Percentiles rank a stretch among this genome's conserved stretches.
Evolutionary conservation across 2,329 filamentous ascomycete genomes (phyloP).

Genomic region (Fusarium verrucosum): DNA sequence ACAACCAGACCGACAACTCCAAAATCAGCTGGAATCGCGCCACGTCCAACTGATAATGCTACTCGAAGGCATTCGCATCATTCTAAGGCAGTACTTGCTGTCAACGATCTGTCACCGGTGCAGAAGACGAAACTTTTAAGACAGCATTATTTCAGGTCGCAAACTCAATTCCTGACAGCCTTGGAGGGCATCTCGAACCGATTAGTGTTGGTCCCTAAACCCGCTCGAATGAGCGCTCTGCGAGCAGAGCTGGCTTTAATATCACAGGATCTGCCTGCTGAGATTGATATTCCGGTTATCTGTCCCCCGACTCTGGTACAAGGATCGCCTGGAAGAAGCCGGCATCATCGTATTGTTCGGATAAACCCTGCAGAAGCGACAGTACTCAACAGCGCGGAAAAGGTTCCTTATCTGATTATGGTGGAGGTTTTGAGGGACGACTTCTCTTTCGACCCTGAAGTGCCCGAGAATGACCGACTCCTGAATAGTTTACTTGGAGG

Average conservation of each 20-base stretch:
- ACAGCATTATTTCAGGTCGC: slow-evolving; percentile 83
- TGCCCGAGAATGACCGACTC: slow-evolving; percentile 75
- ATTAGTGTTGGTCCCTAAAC: slow-evolving; percentile 83
- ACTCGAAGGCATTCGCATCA: slow-evolving; percentile 69
- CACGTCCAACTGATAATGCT: slow-evolving; percentile 59
- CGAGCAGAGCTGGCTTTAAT: slow-evolving; percentile 83
- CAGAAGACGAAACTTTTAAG: slow-evolving; percentile 78
- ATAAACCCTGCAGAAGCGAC: slow-evolving; percentile 86
- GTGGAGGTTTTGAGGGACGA: slow-evolving; percentile 83
- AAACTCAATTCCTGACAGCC: slow-evolving; percentile 82
- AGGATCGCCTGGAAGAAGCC: slow-evolving; percentile 77
- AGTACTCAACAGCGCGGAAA: slow-evolving; percentile 85
- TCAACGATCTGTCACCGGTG: slow-evolving; percentile 68
- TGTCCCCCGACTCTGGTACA: slow-evolving; percentile 79
- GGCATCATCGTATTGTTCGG: slow-evolving; percentile 83
- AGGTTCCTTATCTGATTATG: slow-evolving; percentile 86
- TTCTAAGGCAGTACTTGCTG: slow-evolving; percentile 64
- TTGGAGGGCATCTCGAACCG: slow-evolving; percentile 86
- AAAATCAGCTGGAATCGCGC: slow-evolving; percentile 61
- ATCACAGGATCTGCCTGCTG: slow-evolving; percentile 81
- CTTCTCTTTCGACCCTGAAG: slow-evolving; percentile 82
- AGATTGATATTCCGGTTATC: slow-evolving; percentile 84
- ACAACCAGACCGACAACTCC: slow-evolving; percentile 66
- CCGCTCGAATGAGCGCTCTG: slow-evolving; percentile 80
- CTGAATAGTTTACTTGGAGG: slow-evolving; percentile 66